Percentiles rank a stretch among this genome's conserved stretches.
phyloP scores from a whole-genome alignment of 805 yeast genomes.

The Torulaspora delbrueckii region DNA sequence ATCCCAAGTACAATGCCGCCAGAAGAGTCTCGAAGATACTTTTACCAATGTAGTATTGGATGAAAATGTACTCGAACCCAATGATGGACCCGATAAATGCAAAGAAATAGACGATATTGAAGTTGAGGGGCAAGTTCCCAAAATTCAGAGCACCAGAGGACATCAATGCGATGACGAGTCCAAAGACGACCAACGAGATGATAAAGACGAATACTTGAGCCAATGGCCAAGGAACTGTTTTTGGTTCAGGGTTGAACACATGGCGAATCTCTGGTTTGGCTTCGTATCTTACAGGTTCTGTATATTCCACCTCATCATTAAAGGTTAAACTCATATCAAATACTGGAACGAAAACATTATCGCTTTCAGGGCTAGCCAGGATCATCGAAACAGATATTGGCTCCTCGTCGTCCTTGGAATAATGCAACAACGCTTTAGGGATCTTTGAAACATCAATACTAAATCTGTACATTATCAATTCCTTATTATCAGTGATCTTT shows the following conservation, averaged over 20 bases:
- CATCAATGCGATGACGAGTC: constrained; percentile 44
- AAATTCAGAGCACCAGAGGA: constrained; percentile 28
- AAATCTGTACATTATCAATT: constrained; percentile 15
- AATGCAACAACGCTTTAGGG: constrained; percentile 23
- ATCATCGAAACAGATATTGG: constrained; percentile 22
- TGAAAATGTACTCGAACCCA: constrained; percentile 31
- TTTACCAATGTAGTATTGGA: constrained; percentile 30
- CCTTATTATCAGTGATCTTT: constrained; percentile 17
- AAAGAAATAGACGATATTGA: constrained; percentile 21
- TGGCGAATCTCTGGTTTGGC: constrained; percentile 60
- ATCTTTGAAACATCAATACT: constrained; percentile 15
- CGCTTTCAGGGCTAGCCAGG: constrained; percentile 15
- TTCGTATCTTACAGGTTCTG: constrained; percentile 36
- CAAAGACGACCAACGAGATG: constrained; percentile 40
- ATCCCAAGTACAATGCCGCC: constrained; percentile 39
- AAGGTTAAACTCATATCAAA: constrained; percentile 18
- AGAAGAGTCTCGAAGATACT: constrained; percentile 32
- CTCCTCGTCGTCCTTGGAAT: constrained; percentile 15
- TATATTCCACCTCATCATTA: constrained; percentile 8
- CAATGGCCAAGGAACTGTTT: constrained; percentile 46
- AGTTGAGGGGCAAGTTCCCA: constrained; percentile 26
- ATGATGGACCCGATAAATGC: constrained; percentile 25
- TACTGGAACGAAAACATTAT: constrained; percentile 18
- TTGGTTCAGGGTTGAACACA: constrained; percentile 51
- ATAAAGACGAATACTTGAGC: constrained; percentile 48